Conservation (phyloP, 2,329 filamentous ascomycete genomes). For the Talaromyces sp. region DNA sequence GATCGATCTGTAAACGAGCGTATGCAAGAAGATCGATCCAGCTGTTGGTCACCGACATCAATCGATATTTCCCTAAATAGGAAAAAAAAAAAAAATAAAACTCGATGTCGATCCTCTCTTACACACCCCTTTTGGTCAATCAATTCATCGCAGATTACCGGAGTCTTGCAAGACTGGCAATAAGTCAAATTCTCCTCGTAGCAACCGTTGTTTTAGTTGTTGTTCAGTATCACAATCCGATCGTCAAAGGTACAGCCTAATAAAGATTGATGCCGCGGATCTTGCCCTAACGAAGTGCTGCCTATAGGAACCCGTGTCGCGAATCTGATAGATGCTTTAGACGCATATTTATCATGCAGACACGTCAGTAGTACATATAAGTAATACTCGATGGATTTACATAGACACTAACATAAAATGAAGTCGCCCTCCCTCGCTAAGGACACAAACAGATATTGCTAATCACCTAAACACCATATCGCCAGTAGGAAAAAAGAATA, state of each 20-base stretch:
- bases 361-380: background rate
- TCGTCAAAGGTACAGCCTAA: background rate
- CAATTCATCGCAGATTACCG: too few species aligned
- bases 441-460: background rate
- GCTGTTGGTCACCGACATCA: constrained; percentile 6
- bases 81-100: background rate
- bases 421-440: background rate
- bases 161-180: too few species aligned
- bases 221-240: background rate
- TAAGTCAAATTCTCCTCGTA: background rate
- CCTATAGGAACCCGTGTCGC: background rate
- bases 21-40: background rate
- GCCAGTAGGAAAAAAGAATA: background rate
- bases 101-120: background rate
- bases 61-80: background rate
- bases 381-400: background rate
- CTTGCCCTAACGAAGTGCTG: background rate
- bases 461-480: background rate
- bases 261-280: background rate
- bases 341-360: background rate
- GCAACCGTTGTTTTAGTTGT: background rate
- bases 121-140: background rate
- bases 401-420: background rate
- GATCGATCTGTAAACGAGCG: background rate
- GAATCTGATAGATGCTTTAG: background rate